Evolutionary conservation across 2,329 filamentous ascomycete species (phyloP).

Genomic region (Gaeumannomyces sp.): DNA sequence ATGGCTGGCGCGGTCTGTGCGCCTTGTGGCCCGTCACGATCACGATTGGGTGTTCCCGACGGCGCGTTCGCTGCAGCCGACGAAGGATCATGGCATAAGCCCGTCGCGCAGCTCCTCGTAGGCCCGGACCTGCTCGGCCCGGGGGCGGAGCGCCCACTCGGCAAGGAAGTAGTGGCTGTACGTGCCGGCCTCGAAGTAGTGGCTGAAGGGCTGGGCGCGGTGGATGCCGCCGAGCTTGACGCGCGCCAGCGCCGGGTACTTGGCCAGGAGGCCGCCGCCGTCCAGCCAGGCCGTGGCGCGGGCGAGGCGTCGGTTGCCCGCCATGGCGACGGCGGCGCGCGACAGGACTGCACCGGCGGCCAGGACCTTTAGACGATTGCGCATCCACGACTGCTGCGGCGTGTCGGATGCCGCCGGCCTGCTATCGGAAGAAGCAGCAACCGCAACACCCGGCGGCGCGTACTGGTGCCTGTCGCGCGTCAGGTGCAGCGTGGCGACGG

Average conservation of each 20-base stretch:
- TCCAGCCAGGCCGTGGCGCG: no score
- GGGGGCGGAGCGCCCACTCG: neutral
- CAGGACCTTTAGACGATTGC: neutral
- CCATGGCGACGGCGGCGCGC: no score
- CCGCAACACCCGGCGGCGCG: no score
- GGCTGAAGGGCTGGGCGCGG: constrained; percentile 34
- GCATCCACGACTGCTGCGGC: neutral
- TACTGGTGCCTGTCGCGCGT: constrained; percentile 28
- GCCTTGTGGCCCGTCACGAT: no score
- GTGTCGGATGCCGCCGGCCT: no score
- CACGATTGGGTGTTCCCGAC: no score
- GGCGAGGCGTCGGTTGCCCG: no score
- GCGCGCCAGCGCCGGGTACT: neutral
- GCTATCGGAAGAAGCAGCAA: no score
- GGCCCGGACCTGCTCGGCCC: neutral
- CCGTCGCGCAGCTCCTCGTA: neutral
- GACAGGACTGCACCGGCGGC: neutral
- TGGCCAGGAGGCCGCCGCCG: no score
- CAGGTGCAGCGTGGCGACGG: constrained; percentile 32
- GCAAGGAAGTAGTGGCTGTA: neutral
- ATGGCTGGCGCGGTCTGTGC: no score
- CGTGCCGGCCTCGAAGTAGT: constrained; percentile 23
- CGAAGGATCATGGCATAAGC: no score
- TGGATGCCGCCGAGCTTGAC: constrained; percentile 31
- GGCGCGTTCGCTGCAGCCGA: no score